Conservation (phyloP, 257 asterid genomes). For the Anisodus acutangulus region DNA sequence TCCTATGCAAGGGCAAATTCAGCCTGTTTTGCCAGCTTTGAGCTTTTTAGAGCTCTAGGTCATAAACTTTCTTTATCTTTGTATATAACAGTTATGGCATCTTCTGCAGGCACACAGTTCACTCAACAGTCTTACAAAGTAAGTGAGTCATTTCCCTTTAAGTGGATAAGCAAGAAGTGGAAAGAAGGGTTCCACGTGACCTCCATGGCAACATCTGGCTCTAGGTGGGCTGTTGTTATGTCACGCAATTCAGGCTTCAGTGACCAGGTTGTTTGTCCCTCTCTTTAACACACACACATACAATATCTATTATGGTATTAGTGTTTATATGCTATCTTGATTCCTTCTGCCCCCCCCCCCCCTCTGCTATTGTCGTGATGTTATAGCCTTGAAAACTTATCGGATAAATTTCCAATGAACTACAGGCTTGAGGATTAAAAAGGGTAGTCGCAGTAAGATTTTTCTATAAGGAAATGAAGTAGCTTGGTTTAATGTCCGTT, state of each 20-base stretch:
- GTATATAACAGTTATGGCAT: neutral
- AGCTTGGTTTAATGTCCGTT: neutral
- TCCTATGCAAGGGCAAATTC: neutral
- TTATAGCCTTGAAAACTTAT: neutral
- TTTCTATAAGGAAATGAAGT: conserved; percentile 14
- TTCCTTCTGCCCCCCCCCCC: neutral
- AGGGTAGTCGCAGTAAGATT: neutral
- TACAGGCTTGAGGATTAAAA: neutral
- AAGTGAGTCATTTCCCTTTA: conserved; percentile 56
- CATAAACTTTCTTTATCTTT: neutral
- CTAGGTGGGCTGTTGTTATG: conserved; percentile 59
- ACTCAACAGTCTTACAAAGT: conserved; percentile 55
- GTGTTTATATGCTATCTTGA: neutral
- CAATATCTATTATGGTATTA: neutral
- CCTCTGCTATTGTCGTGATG: neutral
- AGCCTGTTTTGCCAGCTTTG: neutral
- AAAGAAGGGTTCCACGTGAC: conserved; percentile 58
- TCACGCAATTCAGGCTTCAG: conserved; percentile 53
- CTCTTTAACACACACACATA: neutral
- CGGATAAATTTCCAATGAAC: neutral
- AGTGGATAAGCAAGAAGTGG: conserved; percentile 62
- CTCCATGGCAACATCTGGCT: conserved; percentile 57
- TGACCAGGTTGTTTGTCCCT: conserved; percentile 43
- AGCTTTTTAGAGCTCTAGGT: neutral
- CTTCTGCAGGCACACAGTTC: conserved; percentile 46